Evolutionary conservation across 805 yeast species (phyloP).

Genomic region (Candida loeiensis): DNA sequence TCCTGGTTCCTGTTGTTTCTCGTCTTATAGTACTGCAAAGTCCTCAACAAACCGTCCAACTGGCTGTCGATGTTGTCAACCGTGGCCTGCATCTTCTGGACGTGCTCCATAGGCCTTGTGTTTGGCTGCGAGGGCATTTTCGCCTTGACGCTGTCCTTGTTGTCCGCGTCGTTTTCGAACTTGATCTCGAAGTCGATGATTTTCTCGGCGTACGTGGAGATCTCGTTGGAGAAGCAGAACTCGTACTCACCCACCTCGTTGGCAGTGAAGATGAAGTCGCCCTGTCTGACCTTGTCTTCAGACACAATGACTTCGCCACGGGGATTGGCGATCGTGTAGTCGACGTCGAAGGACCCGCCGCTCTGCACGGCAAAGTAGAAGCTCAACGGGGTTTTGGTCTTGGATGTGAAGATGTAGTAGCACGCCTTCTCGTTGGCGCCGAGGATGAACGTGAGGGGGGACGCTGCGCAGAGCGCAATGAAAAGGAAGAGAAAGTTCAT

Average conservation of each 20-base stretch:
- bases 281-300: constrained; percentile 68
- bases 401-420: constrained; percentile 64
- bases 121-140: constrained; percentile 53
- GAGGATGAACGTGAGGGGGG: constrained; percentile 69
- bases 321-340: constrained; percentile 62
- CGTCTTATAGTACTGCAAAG: constrained; percentile 79
- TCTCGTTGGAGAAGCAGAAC: constrained; percentile 79
- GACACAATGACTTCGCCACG: constrained; percentile 48
- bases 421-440: constrained; percentile 76
- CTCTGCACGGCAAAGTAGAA: constrained; percentile 82
- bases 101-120: constrained; percentile 48
- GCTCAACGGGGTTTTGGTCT: constrained; percentile 57
- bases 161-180: constrained; percentile 39
- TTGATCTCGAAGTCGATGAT: constrained; percentile 79
- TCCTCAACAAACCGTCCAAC: constrained; percentile 51
- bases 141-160: constrained; percentile 45
- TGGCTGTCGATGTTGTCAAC: constrained; percentile 59
- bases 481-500: constrained; percentile 3
- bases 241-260: constrained; percentile 73
- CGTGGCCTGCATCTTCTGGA: constrained; percentile 49
- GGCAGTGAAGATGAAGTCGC: constrained; percentile 72
- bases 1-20: constrained; percentile 90
- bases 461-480: constrained; percentile 18
- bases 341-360: constrained; percentile 78
- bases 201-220: constrained; percentile 79